Evolutionary conservation across 139 green algal species (phyloP).

Genomic region (Coelastrella sp.): DNA sequence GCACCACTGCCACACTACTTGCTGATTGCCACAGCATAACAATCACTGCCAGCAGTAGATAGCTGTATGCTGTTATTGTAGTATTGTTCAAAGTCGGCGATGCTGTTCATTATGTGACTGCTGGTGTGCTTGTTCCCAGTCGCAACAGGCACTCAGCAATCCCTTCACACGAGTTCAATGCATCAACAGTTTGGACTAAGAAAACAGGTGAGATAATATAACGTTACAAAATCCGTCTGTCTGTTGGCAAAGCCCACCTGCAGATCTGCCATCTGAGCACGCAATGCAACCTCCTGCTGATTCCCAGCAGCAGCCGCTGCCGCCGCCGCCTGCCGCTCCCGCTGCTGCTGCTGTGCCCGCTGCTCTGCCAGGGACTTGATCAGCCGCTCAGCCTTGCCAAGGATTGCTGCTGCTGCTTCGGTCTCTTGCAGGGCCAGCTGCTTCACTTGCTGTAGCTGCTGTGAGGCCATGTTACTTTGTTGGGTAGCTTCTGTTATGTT

Average conservation of each 20-base stretch:
- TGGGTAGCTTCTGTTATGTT: constrained; percentile 1
- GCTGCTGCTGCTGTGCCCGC: constrained; percentile 28
- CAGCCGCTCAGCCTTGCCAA: constrained; percentile 45
- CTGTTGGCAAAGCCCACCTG: constrained; percentile 1
- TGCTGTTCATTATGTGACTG: no score
- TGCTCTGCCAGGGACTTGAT: constrained; percentile 42
- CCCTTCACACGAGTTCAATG: no score
- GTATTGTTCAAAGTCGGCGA: no score
- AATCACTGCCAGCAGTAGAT: no score
- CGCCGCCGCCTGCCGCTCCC: neutral
- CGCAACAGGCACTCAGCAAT: no score
- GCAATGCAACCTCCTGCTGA: constrained; percentile 17
- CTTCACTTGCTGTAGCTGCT: constrained; percentile 45
- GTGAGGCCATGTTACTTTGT: neutral
- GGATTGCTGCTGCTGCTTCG: constrained; percentile 35
- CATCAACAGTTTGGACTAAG: no score
- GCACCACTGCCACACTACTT: no score
- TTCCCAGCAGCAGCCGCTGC: constrained; percentile 15
- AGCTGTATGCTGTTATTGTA: no score
- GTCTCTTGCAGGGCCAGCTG: constrained; percentile 14
- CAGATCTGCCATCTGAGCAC: constrained; percentile 44
- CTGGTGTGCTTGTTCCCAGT: no score
- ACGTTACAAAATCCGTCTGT: no score
- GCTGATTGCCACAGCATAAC: no score
- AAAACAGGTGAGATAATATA: no score